Conservation (phyloP, 441 rosid genomes). For the Eruca vesicaria region DNA sequence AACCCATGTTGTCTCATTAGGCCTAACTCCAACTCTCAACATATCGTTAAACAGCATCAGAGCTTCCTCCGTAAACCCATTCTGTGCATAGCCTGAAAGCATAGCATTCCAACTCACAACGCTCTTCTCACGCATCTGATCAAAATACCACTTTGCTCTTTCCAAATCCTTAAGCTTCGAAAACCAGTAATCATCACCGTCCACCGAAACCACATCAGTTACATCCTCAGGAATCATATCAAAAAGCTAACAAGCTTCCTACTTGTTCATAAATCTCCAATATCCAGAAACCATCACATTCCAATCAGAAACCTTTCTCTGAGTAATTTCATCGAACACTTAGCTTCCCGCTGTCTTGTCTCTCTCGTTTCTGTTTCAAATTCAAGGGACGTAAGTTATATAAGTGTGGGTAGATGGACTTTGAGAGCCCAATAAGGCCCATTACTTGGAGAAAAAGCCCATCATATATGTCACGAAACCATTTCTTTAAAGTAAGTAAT, state of each 20-base stretch:
- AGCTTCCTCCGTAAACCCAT: slow-evolving; percentile 33
- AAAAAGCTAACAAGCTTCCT: slow-evolving; percentile 38
- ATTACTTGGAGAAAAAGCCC: background rate
- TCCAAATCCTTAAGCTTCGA: slow-evolving; percentile 37
- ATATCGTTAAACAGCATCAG: slow-evolving; percentile 36
- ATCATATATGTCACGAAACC: background rate
- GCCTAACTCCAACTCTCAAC: slow-evolving; percentile 34
- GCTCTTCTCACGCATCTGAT: slow-evolving; percentile 34
- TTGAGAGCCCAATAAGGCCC: background rate
- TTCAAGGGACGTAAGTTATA: background rate
- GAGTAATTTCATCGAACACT: slow-evolving; percentile 49
- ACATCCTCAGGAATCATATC: slow-evolving; percentile 22
- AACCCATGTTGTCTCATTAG: slow-evolving; percentile 47
- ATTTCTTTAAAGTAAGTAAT: too few species aligned
- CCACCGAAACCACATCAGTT: slow-evolving; percentile 43
- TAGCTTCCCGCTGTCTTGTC: slow-evolving; percentile 1
- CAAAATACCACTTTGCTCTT: slow-evolving; percentile 38
- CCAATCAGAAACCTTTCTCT: slow-evolving; percentile 36
- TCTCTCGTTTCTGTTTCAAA: background rate
- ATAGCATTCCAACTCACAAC: slow-evolving; percentile 51
- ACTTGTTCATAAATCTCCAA: slow-evolving; percentile 41
- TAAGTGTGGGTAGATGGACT: background rate
- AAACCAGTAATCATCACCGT: slow-evolving; percentile 44
- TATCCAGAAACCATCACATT: slow-evolving; percentile 49
- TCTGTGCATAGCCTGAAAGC: slow-evolving; percentile 45